Evolutionary conservation across 2,329 filamentous ascomycete genomes (phyloP).

Genomic region (Sordariomycetes sp.): DNA sequence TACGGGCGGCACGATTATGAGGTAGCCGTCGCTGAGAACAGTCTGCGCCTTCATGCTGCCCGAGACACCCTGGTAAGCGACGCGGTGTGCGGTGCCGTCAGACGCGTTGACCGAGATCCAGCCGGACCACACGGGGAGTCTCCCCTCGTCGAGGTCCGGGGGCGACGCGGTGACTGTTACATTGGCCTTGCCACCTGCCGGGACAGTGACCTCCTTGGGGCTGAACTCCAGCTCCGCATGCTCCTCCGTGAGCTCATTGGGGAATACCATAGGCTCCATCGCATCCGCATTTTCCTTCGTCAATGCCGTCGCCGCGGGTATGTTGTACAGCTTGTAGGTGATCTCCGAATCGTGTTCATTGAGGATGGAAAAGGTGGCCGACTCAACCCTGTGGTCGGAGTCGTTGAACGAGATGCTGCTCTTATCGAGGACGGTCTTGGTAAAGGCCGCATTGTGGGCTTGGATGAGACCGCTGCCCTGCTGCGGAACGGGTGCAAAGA

Average conservation of each 20-base stretch:
- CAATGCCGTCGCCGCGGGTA: constrained; percentile 38
- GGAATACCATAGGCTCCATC: constrained; percentile 26
- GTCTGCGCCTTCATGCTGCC: constrained; percentile 17
- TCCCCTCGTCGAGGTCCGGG: constrained; percentile 13
- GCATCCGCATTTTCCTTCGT: constrained; percentile 24
- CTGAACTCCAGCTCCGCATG: constrained; percentile 29
- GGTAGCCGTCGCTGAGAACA: constrained; percentile 15
- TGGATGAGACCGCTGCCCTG: constrained; percentile 48
- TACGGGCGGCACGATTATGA: neutral
- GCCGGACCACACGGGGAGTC: constrained; percentile 27
- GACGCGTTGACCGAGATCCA: constrained; percentile 24
- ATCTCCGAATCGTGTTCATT: constrained; percentile 35
- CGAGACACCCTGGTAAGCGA: constrained; percentile 25
- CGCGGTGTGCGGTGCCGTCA: constrained; percentile 18
- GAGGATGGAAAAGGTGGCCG: constrained; percentile 37
- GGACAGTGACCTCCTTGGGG: constrained; percentile 25
- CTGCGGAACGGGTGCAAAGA: constrained; percentile 42
- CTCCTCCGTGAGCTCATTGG: constrained; percentile 25
- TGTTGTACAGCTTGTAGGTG: constrained; percentile 37
- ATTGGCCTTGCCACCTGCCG: constrained; percentile 10
- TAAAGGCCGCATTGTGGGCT: constrained; percentile 43
- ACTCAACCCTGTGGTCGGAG: constrained; percentile 37
- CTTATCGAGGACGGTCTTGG: constrained; percentile 35
- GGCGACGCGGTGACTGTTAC: constrained; percentile 17
- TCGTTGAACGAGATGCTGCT: constrained; percentile 53